Evolutionary conservation across 2,329 filamentous ascomycete species (phyloP).

Genomic region (Colletotrichum horii): DNA sequence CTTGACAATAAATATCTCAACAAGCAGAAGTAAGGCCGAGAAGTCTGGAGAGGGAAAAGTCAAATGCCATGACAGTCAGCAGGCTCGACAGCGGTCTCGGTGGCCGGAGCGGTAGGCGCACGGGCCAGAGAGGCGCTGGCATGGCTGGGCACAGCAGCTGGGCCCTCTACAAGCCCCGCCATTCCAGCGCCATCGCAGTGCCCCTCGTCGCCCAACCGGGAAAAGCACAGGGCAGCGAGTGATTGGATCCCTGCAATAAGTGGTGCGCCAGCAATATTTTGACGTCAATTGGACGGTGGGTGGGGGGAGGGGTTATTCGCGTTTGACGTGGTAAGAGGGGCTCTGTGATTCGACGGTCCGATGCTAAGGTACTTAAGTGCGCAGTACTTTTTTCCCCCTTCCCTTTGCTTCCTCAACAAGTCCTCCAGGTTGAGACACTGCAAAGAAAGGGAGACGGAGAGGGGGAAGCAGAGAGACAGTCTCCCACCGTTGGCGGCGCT

Average conservation of each 20-base stretch:
- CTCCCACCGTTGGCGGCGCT: not conserved
- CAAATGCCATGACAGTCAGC: slow-evolving; percentile 17
- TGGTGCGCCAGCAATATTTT: slow-evolving; percentile 11
- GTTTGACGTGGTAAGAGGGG: slow-evolving; percentile 14
- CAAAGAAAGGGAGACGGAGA: not conserved
- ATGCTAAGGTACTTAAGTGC: not conserved
- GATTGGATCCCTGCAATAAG: not conserved
- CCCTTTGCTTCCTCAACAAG: not conserved
- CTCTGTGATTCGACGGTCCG: not conserved
- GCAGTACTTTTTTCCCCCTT: not conserved
- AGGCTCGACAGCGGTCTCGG: not conserved
- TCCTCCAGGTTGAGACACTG: not conserved
- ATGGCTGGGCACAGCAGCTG: not conserved
- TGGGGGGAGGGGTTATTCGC: slow-evolving; percentile 19
- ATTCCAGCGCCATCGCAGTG: not conserved
- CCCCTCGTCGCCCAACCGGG: not conserved
- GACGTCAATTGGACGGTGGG: slow-evolving; percentile 18
- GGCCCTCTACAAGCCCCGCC: not conserved
- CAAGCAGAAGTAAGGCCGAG: slow-evolving; percentile 15
- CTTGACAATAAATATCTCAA: slow-evolving; percentile 13
- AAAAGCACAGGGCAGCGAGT: slow-evolving; percentile 2
- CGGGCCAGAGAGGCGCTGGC: not conserved
- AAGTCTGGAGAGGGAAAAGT: slow-evolving; percentile 15
- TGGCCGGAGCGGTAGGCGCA: not conserved
- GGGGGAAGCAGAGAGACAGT: not conserved